Percentiles rank a stretch among this genome's conserved stretches.
Evolutionary conservation across 306 rosid species (phyloP).

Genomic region (Cucurbita ficifolia): DNA sequence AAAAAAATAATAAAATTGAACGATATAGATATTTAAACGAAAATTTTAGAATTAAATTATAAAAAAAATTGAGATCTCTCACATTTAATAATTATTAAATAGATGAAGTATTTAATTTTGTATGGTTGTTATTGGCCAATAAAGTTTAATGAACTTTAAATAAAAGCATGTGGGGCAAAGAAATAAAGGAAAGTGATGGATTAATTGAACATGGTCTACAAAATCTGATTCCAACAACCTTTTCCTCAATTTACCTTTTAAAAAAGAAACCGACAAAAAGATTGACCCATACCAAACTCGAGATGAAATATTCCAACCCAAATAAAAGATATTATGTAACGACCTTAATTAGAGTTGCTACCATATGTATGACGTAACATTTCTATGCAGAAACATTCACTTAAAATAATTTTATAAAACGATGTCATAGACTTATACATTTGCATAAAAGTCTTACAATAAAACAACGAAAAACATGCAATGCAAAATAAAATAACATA

Average conservation of each 20-base stretch:
- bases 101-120: not conserved
- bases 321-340: not conserved
- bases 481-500: too few relatives aligned
- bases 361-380: too few relatives aligned
- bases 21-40: too few relatives aligned
- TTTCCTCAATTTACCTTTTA: not conserved
- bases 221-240: not conserved
- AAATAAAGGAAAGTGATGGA: not conserved
- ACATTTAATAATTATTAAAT: not conserved
- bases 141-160: not conserved
- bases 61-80: not conserved
- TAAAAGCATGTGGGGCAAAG: not conserved
- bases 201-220: not conserved
- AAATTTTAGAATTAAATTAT: not conserved
- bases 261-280: not conserved
- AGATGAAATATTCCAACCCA: not conserved
- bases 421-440: too few relatives aligned
- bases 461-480: too few relatives aligned
- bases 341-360: too few relatives aligned
- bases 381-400: too few relatives aligned
- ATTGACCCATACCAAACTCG: not conserved
- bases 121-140: not conserved
- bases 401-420: too few relatives aligned
- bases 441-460: too few relatives aligned
- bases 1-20: too few relatives aligned